phyloP scores from a whole-genome alignment of 2,329 filamentous ascomycete species.

The Cytospora leucostoma region DNA sequence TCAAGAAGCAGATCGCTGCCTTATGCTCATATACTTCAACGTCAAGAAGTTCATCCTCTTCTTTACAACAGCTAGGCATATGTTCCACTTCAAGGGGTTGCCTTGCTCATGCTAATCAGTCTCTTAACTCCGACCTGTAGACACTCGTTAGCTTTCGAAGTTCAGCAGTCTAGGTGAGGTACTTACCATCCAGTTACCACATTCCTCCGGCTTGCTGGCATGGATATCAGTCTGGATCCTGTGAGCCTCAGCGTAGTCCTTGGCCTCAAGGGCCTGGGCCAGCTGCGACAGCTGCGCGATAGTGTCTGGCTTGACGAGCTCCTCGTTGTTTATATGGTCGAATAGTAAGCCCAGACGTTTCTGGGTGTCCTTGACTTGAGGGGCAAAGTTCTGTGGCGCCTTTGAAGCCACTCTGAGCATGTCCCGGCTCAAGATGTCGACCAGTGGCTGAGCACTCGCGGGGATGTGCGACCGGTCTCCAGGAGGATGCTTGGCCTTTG shows the following conservation, averaged over 20 bases:
- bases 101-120: constrained; percentile 77
- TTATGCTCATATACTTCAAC: not conserved
- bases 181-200: constrained; percentile 85
- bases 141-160: constrained; percentile 42
- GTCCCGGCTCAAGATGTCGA: constrained; percentile 77
- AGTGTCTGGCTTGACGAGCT: constrained; percentile 80
- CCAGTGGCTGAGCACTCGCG: constrained; percentile 71
- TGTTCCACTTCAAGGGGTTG: constrained; percentile 55
- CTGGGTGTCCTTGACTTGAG: constrained; percentile 90
- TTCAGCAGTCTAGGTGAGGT: not conserved
- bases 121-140: constrained; percentile 72
- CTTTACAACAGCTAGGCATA: not conserved
- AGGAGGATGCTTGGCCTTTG: constrained; percentile 70
- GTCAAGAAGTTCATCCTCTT: not conserved
- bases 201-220: constrained; percentile 75
- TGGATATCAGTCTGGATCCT: constrained; percentile 74
- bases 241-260: constrained; percentile 69
- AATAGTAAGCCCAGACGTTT: constrained; percentile 93
- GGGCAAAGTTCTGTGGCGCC: constrained; percentile 82
- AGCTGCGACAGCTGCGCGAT: constrained; percentile 66
- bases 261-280: constrained; percentile 65
- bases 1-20: not conserved
- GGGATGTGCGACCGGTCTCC: constrained; percentile 93
- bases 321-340: constrained; percentile 95
- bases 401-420: constrained; percentile 86